Evolutionary conservation across 2,329 filamentous ascomycete species (phyloP).

Genomic region (Colletotrichum scovillei): DNA sequence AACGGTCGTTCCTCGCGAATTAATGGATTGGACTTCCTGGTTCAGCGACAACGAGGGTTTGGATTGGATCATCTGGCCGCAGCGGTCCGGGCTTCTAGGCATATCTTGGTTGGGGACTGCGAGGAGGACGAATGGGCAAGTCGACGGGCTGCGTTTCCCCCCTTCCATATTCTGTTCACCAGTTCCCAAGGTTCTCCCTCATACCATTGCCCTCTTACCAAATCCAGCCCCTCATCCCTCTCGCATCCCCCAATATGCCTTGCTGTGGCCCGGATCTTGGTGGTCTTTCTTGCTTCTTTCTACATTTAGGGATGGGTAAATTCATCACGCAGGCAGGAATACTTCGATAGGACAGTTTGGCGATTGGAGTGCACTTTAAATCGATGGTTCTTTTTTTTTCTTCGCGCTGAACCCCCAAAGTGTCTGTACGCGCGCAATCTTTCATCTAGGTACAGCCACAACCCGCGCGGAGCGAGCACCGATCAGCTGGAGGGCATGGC

Average conservation of each 20-base stretch:
- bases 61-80: conserved; percentile 29
- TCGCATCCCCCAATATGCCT: conserved; percentile 34
- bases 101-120: conserved; percentile 1
- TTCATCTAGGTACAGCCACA: neutral
- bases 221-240: conserved; percentile 29
- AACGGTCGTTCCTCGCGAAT: conserved; percentile 21
- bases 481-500: conserved; percentile 2
- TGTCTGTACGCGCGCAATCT: neutral
- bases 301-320: conserved; percentile 46
- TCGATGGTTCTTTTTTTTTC: conserved; percentile 44
- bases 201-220: neutral
- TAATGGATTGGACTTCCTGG: conserved; percentile 29
- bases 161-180: conserved; percentile 22
- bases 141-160: conserved; percentile 32
- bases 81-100: conserved; percentile 22
- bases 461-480: conserved; percentile 7
- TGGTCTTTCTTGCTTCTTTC: conserved; percentile 40
- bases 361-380: conserved; percentile 62
- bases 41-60: conserved; percentile 26
- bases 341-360: conserved; percentile 61
- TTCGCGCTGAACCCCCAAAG: conserved; percentile 12
- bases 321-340: conserved; percentile 51
- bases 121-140: conserved; percentile 13
- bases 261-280: conserved; percentile 35
- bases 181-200: conserved; percentile 23